Conservation (phyloP, 2,329 filamentous ascomycete genomes). For the Hymenoscyphus fraxineus region DNA sequence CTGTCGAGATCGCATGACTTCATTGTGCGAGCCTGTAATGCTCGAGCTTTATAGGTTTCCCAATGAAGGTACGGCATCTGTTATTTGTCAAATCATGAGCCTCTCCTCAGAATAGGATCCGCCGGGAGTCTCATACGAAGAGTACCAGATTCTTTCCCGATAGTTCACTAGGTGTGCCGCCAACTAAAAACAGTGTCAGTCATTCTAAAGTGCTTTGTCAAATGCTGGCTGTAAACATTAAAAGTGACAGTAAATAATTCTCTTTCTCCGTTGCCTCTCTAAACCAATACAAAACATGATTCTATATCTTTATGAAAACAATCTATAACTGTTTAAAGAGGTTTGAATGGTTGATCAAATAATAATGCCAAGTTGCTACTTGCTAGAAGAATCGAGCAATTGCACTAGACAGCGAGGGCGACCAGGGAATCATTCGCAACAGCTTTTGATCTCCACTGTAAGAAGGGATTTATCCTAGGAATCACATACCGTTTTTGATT, state of each 20-base stretch:
- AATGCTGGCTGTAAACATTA: no score
- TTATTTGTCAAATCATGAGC: not conserved
- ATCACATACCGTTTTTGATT: not conserved
- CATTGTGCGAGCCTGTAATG: slow-evolving; percentile 6
- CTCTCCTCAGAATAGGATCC: not conserved
- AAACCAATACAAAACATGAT: no score
- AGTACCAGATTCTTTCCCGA: not conserved
- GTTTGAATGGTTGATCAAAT: no score
- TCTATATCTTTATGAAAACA: no score
- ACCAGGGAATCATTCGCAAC: no score
- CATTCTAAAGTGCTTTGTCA: not conserved
- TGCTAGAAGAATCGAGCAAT: no score
- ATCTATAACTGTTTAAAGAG: no score
- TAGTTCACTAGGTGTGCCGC: not conserved
- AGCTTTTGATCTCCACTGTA: no score
- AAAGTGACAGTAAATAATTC: no score
- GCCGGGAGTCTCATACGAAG: not conserved
- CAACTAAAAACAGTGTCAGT: not conserved
- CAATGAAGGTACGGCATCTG: slow-evolving; percentile 26
- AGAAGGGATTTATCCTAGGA: not conserved
- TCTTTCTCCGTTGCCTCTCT: no score
- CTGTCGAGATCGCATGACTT: not conserved
- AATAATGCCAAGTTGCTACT: no score
- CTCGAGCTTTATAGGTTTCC: slow-evolving; percentile 20
- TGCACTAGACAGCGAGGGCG: no score